Evolutionary conservation across 2,329 filamentous ascomycete genomes (phyloP), one percentile per base, ranked within the genome.

Genomic region (Ceratocystis harringtonii): DNA sequence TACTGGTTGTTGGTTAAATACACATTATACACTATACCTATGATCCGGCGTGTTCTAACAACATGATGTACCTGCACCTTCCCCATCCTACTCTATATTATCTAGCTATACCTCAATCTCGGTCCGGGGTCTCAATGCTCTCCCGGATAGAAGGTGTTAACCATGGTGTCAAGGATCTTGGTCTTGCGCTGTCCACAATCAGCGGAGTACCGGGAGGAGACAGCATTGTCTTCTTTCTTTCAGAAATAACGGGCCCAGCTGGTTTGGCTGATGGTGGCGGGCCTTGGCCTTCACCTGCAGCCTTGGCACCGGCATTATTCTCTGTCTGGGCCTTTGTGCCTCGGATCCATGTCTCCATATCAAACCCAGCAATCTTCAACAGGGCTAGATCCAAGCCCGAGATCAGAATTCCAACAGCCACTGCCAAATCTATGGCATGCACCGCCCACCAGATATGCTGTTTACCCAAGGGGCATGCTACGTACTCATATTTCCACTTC

Each of bases 371-470:
- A 17, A 30, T 22, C 12, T 55, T 58, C 36, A 67, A 22, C n/a
- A 67, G 12, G 5, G 19, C 10, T 15, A 36, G 10, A 50, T 67
- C 66, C 5, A 65, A 19, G 5, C 50, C 48, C 6, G 62, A 57
- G 19, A 67, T 28, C 12, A 28, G 28, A 25, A 65, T 32, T n/a
- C 64, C 50, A 52, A 62, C 25, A 10, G 50, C 28, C 5, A 60
- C 60, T 15, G 65, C 25, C 17, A 63, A 19, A 17, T 67, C 66
- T 17, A 67, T 6, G 10, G 62, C 6, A n/a, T 67, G 66, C 5
- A 63, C 63, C 3, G 6, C 41, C 94, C 94, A 99, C 94, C 94
- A 99, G 63, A 92, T 81, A 76, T 96, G 90, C 79, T 96, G 92
- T 28, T 85, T 84, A 0, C 94, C 94, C 44, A 95, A 76, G 2